Conservation (phyloP, 1,284 basidiomycete genomes). For the Melampsora abietis-canadensis region DNA sequence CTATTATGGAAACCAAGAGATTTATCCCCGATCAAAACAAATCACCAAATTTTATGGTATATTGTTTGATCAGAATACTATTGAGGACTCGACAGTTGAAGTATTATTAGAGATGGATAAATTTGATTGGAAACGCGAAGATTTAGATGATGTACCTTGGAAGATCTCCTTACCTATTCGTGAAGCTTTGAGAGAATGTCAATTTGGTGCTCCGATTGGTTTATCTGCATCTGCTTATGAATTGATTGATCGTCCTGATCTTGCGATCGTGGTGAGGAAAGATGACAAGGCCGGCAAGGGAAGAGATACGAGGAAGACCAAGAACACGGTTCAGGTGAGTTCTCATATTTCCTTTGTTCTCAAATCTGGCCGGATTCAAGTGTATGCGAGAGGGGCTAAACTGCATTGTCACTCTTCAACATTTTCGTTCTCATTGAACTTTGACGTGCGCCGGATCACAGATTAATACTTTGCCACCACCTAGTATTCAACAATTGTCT, state of each 20-base stretch:
- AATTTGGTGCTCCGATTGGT: slow-evolving; percentile 31
- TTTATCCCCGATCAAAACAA: slow-evolving; percentile 21
- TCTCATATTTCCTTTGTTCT: background rate
- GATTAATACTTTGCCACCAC: slow-evolving; percentile 27
- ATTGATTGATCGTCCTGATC: slow-evolving; percentile 37
- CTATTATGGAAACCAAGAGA: slow-evolving; percentile 35
- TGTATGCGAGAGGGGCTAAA: too few relatives aligned
- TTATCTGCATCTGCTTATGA: slow-evolving; percentile 34
- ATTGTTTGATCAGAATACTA: slow-evolving; percentile 19
- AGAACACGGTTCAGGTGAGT: slow-evolving; percentile 4
- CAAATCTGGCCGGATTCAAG: background rate
- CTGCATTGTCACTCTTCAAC: too few relatives aligned
- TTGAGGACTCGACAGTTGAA: slow-evolving; percentile 8
- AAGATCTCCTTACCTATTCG: slow-evolving; percentile 27
- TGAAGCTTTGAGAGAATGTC: slow-evolving; percentile 40
- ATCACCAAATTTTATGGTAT: slow-evolving; percentile 24
- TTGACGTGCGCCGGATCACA: background rate
- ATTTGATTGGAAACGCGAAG: slow-evolving; percentile 31
- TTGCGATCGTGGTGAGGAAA: slow-evolving; percentile 13
- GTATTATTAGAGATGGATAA: slow-evolving; percentile 38
- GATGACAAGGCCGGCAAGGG: background rate
- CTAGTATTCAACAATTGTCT: slow-evolving; percentile 28
- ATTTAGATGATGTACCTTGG: slow-evolving; percentile 39
- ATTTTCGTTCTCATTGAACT: too few relatives aligned
- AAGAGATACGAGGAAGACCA: background rate